Evolutionary conservation across 2,329 filamentous ascomycete genomes (phyloP).

Genomic region (Westerdykella sp.): DNA sequence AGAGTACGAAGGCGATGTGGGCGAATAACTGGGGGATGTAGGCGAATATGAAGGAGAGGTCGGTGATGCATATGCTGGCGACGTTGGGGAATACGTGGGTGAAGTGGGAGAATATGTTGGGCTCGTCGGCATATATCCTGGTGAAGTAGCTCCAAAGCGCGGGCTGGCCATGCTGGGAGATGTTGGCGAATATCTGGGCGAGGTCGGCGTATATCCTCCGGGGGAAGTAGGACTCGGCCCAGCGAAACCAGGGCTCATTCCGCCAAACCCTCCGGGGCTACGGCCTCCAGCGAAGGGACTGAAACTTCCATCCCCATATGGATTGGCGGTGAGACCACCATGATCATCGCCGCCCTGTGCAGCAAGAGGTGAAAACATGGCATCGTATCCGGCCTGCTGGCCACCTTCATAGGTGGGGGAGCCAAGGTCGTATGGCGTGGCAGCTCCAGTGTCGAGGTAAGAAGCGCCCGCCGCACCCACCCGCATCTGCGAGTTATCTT

Average conservation of each 20-base stretch:
- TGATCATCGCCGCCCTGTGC: slow-evolving; percentile 55
- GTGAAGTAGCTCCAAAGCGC: slow-evolving; percentile 38
- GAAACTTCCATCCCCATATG: slow-evolving; percentile 56
- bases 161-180: slow-evolving; percentile 52
- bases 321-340: slow-evolving; percentile 53
- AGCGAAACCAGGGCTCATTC: slow-evolving; percentile 67
- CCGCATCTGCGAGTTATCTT: slow-evolving; percentile 74
- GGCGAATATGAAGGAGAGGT: slow-evolving; percentile 51
- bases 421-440: slow-evolving; percentile 82
- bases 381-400: slow-evolving; percentile 52
- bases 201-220: slow-evolving; percentile 31
- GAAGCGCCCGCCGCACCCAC: slow-evolving; percentile 66
- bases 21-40: slow-evolving; percentile 48
- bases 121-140: slow-evolving; percentile 43
- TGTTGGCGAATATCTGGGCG: slow-evolving; percentile 34
- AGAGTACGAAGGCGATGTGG: slow-evolving; percentile 44
- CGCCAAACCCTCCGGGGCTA: slow-evolving; percentile 58
- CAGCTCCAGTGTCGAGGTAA: slow-evolving; percentile 68
- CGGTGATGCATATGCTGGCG: slow-evolving; percentile 50
- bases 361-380: slow-evolving; percentile 69
- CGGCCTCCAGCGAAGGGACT: slow-evolving; percentile 61
- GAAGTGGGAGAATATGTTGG: slow-evolving; percentile 74
- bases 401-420: slow-evolving; percentile 57
- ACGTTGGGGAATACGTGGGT: slow-evolving; percentile 46
- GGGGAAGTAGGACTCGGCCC: slow-evolving; percentile 38